Evolutionary conservation across 148 eudicot genomes (phyloP).

Genomic region (Camellia sinensis): DNA sequence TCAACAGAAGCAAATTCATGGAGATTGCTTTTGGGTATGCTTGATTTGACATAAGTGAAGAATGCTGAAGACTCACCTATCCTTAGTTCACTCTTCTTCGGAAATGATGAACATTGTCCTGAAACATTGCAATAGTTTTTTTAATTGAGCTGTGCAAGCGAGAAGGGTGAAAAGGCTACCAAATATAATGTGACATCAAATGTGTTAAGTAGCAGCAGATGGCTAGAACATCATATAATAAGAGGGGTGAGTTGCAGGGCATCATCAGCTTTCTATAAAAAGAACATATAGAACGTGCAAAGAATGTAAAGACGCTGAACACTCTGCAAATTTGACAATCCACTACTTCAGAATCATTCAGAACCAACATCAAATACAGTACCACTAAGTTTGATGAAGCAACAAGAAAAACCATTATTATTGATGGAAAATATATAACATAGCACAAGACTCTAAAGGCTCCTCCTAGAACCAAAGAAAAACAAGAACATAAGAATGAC

Average conservation of each 20-base stretch:
- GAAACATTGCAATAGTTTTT: conserved; percentile 12
- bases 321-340: no score
- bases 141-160: neutral
- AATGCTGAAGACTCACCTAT: conserved; percentile 96
- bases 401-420: neutral
- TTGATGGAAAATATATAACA: neutral
- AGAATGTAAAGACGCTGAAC: no score
- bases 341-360: no score
- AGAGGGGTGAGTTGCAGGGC: no score
- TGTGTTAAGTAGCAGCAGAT: no score
- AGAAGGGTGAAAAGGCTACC: no score
- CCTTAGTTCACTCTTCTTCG: conserved; percentile 78
- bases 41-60: conserved; percentile 82
- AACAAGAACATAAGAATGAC: neutral
- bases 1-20: conserved; percentile 30
- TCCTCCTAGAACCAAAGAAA: neutral
- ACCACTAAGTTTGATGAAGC: neutral
- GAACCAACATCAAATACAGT: no score
- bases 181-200: no score
- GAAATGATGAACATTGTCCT: conserved; percentile 54
- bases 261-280: no score
- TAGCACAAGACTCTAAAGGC: no score
- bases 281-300: no score
- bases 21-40: conserved; percentile 37
- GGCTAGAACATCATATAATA: no score